These are phyloP conservation scores for Camelina sativa DNA, from an alignment of 345 rosid genomes.

Conservation along the genomic window DNA sequence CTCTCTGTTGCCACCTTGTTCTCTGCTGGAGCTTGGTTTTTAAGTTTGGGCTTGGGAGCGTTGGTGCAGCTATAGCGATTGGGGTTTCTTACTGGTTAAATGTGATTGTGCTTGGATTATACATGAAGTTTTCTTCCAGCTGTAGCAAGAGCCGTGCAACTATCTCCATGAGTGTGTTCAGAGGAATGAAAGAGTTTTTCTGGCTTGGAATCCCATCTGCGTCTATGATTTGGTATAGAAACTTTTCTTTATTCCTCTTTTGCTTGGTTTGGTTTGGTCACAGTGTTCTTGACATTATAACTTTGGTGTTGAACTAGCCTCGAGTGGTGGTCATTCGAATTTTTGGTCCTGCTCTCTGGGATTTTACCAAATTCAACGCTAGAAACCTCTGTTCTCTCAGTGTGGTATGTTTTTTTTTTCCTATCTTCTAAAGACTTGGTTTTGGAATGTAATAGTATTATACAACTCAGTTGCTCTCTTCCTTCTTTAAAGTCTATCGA, in stretches of 20 bases:
- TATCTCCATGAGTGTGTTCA: slow-evolving; percentile 52
- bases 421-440: background rate
- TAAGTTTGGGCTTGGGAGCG: slow-evolving; percentile 49
- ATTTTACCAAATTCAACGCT: slow-evolving; percentile 79
- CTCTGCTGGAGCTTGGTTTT: slow-evolving; percentile 65
- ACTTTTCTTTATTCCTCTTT: background rate
- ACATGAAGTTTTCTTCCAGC: slow-evolving; percentile 53
- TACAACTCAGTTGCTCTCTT: background rate
- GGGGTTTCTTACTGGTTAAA: slow-evolving; percentile 62
- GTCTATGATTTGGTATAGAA: slow-evolving; percentile 61
- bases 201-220: slow-evolving; percentile 75
- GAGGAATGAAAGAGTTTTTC: slow-evolving; percentile 60
- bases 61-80: slow-evolving; percentile 60
- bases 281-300: background rate
- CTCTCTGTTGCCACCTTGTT: slow-evolving; percentile 52
- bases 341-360: slow-evolving; percentile 77
- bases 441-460: background rate
- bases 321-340: slow-evolving; percentile 97
- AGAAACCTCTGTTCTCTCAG: slow-evolving; percentile 86
- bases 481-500: slow-evolving; percentile 53
- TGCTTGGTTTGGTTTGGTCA: background rate
- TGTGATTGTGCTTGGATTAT: slow-evolving; percentile 53
- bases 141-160: slow-evolving; percentile 56
- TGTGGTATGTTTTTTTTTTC: slow-evolving; percentile 58
- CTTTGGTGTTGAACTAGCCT: slow-evolving; percentile 53